Percentiles rank a stretch among this genome's conserved stretches.
Evolutionary conservation across 495 filamentous ascomycete species (phyloP).

Genomic region (Hypoxylon trugodes): DNA sequence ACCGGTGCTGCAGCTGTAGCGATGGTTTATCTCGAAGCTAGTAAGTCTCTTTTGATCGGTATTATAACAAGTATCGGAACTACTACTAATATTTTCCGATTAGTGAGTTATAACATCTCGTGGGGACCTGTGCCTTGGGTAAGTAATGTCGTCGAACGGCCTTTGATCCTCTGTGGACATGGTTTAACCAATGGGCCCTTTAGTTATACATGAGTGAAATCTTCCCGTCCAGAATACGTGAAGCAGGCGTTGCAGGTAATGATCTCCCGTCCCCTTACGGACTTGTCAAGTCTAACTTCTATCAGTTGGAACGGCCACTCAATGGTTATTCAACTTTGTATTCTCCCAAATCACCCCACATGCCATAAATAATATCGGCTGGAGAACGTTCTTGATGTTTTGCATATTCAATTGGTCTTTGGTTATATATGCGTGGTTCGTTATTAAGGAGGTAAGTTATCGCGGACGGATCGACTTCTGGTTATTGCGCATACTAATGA

Average conservation of each 20-base stretch:
- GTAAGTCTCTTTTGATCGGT: conserved; percentile 16
- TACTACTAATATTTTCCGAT: neutral
- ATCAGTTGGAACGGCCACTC: conserved; percentile 55
- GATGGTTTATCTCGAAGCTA: conserved; percentile 60
- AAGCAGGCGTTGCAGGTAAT: conserved; percentile 52
- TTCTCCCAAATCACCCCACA: conserved; percentile 63
- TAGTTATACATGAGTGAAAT: conserved; percentile 60
- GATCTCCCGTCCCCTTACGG: neutral
- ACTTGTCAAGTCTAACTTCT: neutral
- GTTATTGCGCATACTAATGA: neutral
- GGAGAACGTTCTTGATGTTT: conserved; percentile 65
- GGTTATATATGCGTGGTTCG: conserved; percentile 53
- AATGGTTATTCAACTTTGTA: conserved; percentile 66
- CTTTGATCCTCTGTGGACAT: too few species aligned
- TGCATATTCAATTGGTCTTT: conserved; percentile 60
- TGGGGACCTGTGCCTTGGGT: conserved; percentile 62
- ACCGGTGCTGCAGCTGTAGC: conserved; percentile 58
- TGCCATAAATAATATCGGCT: conserved; percentile 60
- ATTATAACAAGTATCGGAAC: neutral
- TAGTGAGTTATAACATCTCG: conserved; percentile 56
- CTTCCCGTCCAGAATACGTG: conserved; percentile 61
- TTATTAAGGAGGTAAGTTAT: conserved; percentile 55
- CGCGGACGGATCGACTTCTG: neutral
- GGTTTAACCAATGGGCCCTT: neutral
- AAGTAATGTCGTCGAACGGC: too few species aligned